Conservation (phyloP, 345 rosid genomes). For the Turnera subulata region DNA sequence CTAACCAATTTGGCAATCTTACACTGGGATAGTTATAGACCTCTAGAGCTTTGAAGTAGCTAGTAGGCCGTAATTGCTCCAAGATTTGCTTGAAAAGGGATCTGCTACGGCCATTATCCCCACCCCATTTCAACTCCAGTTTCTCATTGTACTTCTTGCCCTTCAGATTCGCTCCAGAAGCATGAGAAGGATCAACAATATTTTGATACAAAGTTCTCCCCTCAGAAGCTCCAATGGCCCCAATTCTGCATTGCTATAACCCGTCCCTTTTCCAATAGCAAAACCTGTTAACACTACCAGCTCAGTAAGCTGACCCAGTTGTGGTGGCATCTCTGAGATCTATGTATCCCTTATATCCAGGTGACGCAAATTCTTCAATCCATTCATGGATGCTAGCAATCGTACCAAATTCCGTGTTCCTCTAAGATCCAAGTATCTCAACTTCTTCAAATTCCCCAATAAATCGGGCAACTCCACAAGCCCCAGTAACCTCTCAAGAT, state of each 20-base stretch:
- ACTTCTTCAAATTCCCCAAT: no score
- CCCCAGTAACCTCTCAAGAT: no score
- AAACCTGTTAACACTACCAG: constrained; percentile 10
- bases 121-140: no score
- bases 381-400: constrained; percentile 1
- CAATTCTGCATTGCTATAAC: no score
- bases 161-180: no score
- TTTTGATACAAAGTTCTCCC: constrained; percentile 12
- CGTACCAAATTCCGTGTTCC: background rate
- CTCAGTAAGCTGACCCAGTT: no score
- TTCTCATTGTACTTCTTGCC: no score
- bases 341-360: no score
- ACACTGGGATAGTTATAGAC: constrained; percentile 2
- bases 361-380: background rate
- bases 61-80: constrained; percentile 6
- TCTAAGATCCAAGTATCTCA: constrained; percentile 1
- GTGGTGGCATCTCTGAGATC: no score
- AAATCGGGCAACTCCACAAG: no score
- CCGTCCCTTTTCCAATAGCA: background rate
- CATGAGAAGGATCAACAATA: constrained; percentile 5
- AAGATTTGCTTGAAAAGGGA: background rate
- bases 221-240: constrained; percentile 1
- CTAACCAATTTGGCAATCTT: constrained; percentile 11
- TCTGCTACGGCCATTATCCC: background rate
- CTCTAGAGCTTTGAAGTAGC: no score